phyloP scores from a whole-genome alignment of 2,329 filamentous ascomycete species.

The Incumbomyces delicatus region DNA sequence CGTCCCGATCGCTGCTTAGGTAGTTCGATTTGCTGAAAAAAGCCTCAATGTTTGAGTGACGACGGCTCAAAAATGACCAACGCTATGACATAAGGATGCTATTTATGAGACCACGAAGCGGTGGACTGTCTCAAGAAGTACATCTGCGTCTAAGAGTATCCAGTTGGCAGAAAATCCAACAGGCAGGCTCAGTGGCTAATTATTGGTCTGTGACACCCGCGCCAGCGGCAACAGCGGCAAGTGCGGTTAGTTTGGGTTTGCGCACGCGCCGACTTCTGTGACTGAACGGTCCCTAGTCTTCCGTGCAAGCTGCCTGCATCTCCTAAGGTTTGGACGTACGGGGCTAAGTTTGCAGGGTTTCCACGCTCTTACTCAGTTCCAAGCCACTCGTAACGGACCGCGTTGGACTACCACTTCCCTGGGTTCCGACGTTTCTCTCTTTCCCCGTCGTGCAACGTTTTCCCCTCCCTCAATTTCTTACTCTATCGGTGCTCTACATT shows the following conservation, averaged over 20 bases:
- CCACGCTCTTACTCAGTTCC: neutral
- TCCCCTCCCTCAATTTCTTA: neutral
- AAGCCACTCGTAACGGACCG: constrained; percentile 5
- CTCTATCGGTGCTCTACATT: neutral
- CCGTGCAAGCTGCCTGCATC: neutral
- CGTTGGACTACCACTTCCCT: neutral
- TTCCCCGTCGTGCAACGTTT: neutral
- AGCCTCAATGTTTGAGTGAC: neutral
- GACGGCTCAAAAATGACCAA: neutral
- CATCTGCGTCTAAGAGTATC: neutral
- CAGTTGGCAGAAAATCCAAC: neutral
- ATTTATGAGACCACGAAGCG: too few species aligned
- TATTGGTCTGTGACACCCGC: neutral
- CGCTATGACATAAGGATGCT: too few species aligned
- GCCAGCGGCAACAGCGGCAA: neutral
- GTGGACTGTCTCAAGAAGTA: neutral
- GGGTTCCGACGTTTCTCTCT: neutral
- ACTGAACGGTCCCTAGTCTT: neutral
- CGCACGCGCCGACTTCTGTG: neutral
- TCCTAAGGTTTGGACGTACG: neutral
- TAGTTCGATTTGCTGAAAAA: neutral
- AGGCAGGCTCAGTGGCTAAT: neutral
- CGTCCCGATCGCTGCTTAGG: neutral
- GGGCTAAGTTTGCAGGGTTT: neutral
- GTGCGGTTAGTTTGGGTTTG: neutral